Percentiles rank a stretch among this genome's conserved stretches.
These are phyloP conservation scores for Sideroxylon spinosum DNA, from an alignment of 179 eudicot genomes.

Conservation along the genomic window DNA sequence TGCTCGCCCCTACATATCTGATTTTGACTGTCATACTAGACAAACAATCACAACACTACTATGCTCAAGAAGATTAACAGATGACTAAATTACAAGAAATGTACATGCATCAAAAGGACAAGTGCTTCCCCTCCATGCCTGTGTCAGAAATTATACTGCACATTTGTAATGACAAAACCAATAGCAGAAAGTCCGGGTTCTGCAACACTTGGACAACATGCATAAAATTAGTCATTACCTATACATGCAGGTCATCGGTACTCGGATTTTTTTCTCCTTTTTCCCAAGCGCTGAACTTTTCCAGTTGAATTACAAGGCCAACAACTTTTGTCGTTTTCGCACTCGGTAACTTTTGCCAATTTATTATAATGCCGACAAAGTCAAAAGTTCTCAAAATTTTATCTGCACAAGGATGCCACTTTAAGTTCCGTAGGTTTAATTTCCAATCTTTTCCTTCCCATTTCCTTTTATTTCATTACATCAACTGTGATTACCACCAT, in stretches of 20 bases:
- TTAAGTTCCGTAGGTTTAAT: background rate
- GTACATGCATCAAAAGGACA: no score
- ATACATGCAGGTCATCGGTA: background rate
- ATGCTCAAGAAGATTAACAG: no score
- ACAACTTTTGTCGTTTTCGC: background rate
- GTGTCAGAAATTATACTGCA: no score
- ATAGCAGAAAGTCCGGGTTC: background rate
- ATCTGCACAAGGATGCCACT: background rate
- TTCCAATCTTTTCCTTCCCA: background rate
- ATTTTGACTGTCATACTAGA: no score
- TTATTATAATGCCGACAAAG: no score
- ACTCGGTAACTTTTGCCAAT: no score
- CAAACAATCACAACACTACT: no score
- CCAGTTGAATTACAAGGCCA: background rate
- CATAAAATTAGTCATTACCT: background rate
- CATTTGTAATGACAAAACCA: no score
- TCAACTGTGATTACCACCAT: no score
- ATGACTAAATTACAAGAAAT: no score
- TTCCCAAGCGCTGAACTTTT: background rate
- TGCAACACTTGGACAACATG: background rate
- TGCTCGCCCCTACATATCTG: no score
- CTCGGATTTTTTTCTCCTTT: background rate
- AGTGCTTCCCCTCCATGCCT: no score
- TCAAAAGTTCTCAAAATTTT: background rate
- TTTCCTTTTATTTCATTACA: constrained; percentile 1